Evolutionary conservation across 441 rosid genomes (phyloP), one percentile per base, ranked within the genome.

Genomic region (Erodium chrysanthum): DNA sequence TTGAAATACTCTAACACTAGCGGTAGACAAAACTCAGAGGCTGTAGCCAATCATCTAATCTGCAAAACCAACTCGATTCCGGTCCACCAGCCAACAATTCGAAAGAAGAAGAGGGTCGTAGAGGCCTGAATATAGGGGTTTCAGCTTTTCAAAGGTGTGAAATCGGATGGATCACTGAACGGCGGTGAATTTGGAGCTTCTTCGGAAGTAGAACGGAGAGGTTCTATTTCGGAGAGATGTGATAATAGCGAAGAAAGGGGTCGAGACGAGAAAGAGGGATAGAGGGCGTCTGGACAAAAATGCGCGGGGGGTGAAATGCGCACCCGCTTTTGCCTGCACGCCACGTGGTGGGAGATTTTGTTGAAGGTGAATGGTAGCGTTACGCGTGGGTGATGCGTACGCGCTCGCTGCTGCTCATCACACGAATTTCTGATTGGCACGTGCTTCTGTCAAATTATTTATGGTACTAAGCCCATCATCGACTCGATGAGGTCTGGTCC

Each of bases 301-400:
- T 56, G 23, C 61, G 61, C 61, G 61, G 61, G 11, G 61, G 61
- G 61, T 56, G 61, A 21, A 58, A 58, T 58, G 29, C 31, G 63
- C 63, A 58, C 63, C 63, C 63, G 25, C 15, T 56, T 11, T 56
- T 54, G 11, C 60, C 60, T 17, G 60, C 11, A 20, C 62, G 63
- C 63, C 63, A 58, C 63, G 63, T 58, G 31, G 14, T 3, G 10
- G 59, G 20, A 17, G 22, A 17, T 17, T 52, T 52, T 9, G 50
- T 12, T 44, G 50, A 44, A 12, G 27, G 18, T 5, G 20, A 48
- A 48, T 48, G 7, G 18, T 48, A 15, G 7, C n/a, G 56, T 48
- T n/a, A 48, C 56, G 29, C 29, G 29, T 25, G 29, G 29, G 29
- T 25, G 29, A 25, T 25, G 29, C 3, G 3, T 25, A 15, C 59